These are phyloP conservation scores for Pythium brachiatum DNA, from an alignment of 352 stramenopile species.

Conservation along the genomic window DNA sequence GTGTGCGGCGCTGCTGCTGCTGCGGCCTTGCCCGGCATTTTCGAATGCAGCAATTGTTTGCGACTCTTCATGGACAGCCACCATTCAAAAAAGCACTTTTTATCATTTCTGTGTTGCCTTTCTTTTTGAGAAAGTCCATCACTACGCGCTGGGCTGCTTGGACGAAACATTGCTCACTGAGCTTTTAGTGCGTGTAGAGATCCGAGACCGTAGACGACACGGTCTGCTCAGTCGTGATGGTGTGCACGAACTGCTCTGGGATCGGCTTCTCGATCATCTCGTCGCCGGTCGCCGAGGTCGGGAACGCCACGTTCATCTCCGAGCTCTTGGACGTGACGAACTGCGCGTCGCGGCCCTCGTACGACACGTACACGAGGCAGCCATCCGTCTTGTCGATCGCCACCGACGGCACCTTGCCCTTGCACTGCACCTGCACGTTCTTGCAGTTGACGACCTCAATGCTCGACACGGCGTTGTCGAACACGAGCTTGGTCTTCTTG, in stretches of 20 bases:
- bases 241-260: slow-evolving; percentile 97
- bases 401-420: slow-evolving; percentile 92
- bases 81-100: slow-evolving; percentile 17
- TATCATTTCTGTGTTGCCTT: neutral
- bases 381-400: slow-evolving; percentile 99
- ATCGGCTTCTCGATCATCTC: slow-evolving; percentile 96
- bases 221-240: slow-evolving; percentile 78
- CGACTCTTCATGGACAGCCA: neutral
- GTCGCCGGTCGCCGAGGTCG: slow-evolving; percentile 65
- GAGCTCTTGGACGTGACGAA: slow-evolving; percentile 97
- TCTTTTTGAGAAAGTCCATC: slow-evolving; percentile 3
- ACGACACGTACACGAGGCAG: slow-evolving; percentile 94
- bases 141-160: too few species aligned
- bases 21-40: slow-evolving; percentile 7
- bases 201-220: slow-evolving; percentile 94
- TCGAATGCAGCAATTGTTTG: neutral
- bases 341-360: slow-evolving; percentile 84
- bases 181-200: slow-evolving; percentile 86
- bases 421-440: slow-evolving; percentile 94
- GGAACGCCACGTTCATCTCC: slow-evolving; percentile 97
- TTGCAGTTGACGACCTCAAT: slow-evolving; percentile 99
- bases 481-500: slow-evolving; percentile 95
- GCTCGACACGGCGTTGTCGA: slow-evolving; percentile 95
- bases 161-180: too few species aligned
- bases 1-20: slow-evolving; percentile 2